Evolutionary conservation across 2,329 filamentous ascomycete genomes (phyloP), one percentile per base, ranked within the genome.

Genomic region (Fusarium heterosporum): DNA sequence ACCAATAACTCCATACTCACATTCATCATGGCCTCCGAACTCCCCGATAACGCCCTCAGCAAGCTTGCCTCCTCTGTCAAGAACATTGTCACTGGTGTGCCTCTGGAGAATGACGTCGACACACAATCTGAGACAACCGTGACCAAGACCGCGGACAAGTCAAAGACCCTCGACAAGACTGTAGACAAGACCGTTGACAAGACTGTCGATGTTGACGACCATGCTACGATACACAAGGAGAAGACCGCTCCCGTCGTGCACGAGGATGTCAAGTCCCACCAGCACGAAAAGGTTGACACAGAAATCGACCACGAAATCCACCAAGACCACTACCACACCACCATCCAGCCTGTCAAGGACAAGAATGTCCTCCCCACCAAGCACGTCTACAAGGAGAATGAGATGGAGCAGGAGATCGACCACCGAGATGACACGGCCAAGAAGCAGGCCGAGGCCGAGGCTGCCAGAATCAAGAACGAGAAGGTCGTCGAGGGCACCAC

Each of bases 201-300:
- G 38, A 66, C 62, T 8, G 61, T 66, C 3, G 61, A 65, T 43
- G 28, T 34, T 10, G 40, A 49, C 1, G 61, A 66, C 12, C 55
- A 66, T 10, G 55, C 55, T 1, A 66, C 50, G 12, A 9, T 66
- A 10, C 45, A 66, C 41, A 61, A 65, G 22, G 36, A 61, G 34
- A 66, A 66, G 55, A 25, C 42, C 6, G 62, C 62, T 29, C 43
- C 62, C 1, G 61, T 66, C 1, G 28, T 61, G 0, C 62, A 66
- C 49, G 62, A 66, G 17, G 62, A 66, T 1, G 61, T 66, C 41
- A 66, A 66, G 48, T 61, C 61, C 6, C 62, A 66, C 22, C 40
- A 66, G 13, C 62, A 66, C 16, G 61, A 66, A 34, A 39, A 47
- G 38, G 61, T 66, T 13, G 61, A 66, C 16, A 66, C 62, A 7